Evolutionary conservation across 2,329 filamentous ascomycete species (phyloP), one percentile per base, ranked within the genome.

Genomic region (Parasarocladium wereldwijsianum): DNA sequence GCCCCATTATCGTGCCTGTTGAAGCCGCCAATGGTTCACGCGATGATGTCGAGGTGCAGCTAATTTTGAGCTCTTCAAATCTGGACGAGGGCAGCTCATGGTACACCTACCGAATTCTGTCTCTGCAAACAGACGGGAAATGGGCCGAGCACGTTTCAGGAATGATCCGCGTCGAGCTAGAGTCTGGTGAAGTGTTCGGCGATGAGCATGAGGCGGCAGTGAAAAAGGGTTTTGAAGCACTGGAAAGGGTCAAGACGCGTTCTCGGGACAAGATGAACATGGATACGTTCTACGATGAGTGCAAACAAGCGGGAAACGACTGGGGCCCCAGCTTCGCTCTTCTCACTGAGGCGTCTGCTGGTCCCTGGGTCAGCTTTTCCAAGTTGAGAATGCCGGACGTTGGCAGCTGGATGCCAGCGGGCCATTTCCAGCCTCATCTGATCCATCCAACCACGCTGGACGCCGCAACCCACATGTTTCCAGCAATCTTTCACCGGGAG

Each of bases 371-470:
- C 12, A 18, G 9, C 8, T 13, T 24, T 13, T 33, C 30, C 15
- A 32, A 30, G 15, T 12, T 33, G 23, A 23, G 21, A 7, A 26
- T 39, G 17, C 33, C 34, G 9, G 35, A 39, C 29, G 30, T 39
- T n/a, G 32, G 27, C 12, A 20, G 19, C 1, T 32, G 12, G 8
- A 37, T 39, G 37, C 37, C 37, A 5, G 26, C 26, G 4, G 17
- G 17, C 7, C 28, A 32, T 17, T 27, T 38, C n/a, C 33, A 36
- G 16, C 32, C 30, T 6, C 36, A 39, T 27, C 24, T 33, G 30
- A 31, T 36, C 11, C 36, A 38, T 16, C 36, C 37, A 8, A 34
- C 36, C 2, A 34, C 30, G 7, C 30, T 38, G 7, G 36, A 39
- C 17, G 32, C 29, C 19, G 14, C 25, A 15, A 27, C 10, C 14